Evolutionary conservation across 768 basidiomycete genomes (phyloP), one percentile per base, ranked within the genome.

Genomic region (Tulasnella sp.): DNA sequence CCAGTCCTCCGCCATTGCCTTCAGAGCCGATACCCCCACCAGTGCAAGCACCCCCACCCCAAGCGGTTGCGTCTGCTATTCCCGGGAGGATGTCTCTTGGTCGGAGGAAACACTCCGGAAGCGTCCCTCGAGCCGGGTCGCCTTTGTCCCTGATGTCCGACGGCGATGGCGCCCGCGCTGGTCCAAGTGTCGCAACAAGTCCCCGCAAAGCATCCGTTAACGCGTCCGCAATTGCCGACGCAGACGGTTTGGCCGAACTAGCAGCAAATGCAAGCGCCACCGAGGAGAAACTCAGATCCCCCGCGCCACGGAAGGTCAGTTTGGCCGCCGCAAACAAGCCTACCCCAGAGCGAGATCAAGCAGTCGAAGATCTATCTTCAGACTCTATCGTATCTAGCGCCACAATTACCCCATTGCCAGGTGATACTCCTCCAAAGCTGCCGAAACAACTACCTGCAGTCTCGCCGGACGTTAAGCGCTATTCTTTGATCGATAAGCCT

Each of bases 401-500:
- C 5, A 74, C 73, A 58, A 8, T 74, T 15, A 74, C 49, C 31
- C 73, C 12, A 14, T 22, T 1, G 9, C 14, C 37, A n/a, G 38
- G n/a, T 19, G 70, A 37, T 12, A 52, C 76, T 25, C 71, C 78
- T 12, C 77, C 78, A 17, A 45, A 54, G 25, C n/a, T 17, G 34
- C 52, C 71, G 42, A 25, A 64, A 15, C 42, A 73, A 37, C 31
- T 77, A 9, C 71, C 77, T 25, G 29, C 78, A 42, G 89, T 91
- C 14, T 93, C 93, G 6, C 83, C 91, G 7, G 88, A 85, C 74
- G 88, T 94, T 54, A 93, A 91, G 80, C 89, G 93, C 9, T 94
- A 91, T 81, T 93, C 93, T 1, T 85, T 95, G 25, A 88, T 91
- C 25, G 93, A 95, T 79, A 89, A 86, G 72, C 93, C 93, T 22